Base-by-base conservation (phyloP, 2,329 filamentous ascomycete genomes). In the Pseudogymnoascus sp. region DNA sequence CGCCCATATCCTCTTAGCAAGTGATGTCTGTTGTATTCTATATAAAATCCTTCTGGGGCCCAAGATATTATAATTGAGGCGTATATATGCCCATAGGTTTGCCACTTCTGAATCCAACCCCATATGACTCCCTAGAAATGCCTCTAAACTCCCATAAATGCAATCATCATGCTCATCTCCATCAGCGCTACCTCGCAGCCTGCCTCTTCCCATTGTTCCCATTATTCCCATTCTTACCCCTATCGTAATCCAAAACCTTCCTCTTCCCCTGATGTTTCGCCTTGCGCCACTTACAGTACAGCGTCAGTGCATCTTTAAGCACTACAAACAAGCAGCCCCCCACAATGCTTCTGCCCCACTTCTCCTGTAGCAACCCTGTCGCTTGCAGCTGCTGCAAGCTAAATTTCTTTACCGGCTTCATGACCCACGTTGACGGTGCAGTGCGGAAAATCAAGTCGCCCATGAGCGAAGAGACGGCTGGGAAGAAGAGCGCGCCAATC, bases 241-340 rank as follows among this genome's bases (percentile, higher is more conserved):
- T 43, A 41, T 34, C 61, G 31, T 69, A 74, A 68, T 75, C 71
- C 19, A 73, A 19, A 39, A 88, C 79, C 66, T 77, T 79, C 63
- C 85, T 79, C 51, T 81, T 80, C 6, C 79, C 78, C 70, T 83
- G 81, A 36, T 84, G 80, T 69, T 83, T 79, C 11, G 84, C 85
- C 66, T 80, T 81, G 66, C 84, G 79, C 73, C 86, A 86, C 76
- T 88, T 89, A 68, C 82, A 80, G 71, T 87, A 89, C 23, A 90
- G 75, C 64, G 79, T 77, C 61, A 88, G 77, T 2, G 79, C 79
- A 69, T 90, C 86, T 75, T 93, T 95, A 62, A 96, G 75, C 8
- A 96, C 87, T 14, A 98, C 87, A 71, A 93, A 96, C 19, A 96
- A 77, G 73, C 91, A 95, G 0, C 95, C 95, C 1, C 95, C 95